Evolutionary conservation across 345 rosid genomes (phyloP).

Genomic region (Rhodomyrtus tomentosa): DNA sequence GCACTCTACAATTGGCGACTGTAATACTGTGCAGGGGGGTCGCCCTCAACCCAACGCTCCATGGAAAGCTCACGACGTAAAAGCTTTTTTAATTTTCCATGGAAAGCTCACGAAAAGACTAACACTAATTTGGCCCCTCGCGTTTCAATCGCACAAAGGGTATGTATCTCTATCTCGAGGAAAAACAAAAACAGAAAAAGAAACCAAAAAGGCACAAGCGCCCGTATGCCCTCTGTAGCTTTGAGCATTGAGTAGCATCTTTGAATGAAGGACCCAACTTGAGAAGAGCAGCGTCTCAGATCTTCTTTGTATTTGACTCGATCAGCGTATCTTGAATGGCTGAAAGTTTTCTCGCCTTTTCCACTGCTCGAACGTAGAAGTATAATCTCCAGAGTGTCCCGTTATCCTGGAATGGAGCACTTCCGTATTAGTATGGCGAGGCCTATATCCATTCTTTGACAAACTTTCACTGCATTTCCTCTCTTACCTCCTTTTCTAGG

Average conservation of each 20-base stretch:
- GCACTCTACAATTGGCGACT: not conserved
- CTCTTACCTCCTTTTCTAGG: constrained; percentile 34
- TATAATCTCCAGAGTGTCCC: constrained; percentile 45
- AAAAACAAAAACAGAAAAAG: not conserved
- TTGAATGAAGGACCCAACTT: not conserved
- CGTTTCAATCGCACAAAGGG: not conserved
- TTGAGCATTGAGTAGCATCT: not conserved
- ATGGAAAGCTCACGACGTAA: not conserved
- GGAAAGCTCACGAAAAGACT: not conserved
- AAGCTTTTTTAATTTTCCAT: not conserved
- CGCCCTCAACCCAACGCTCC: not conserved
- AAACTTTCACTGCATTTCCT: not conserved
- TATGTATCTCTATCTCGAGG: not conserved
- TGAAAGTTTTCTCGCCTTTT: constrained; percentile 21
- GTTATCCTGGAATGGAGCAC: constrained; percentile 27
- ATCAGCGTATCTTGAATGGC: not conserved
- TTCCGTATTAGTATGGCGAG: not conserved
- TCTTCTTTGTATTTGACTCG: not conserved
- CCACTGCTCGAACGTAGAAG: constrained; percentile 31
- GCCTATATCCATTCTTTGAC: not conserved
- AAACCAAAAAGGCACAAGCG: not conserved
- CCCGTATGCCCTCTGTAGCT: not conserved
- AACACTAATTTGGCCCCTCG: not conserved
- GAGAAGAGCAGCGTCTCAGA: not conserved
- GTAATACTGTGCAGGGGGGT: not conserved